These are phyloP conservation scores for Wickerhamomyces tratensis DNA, from an alignment of 805 yeast genomes.

Conservation along the genomic window DNA sequence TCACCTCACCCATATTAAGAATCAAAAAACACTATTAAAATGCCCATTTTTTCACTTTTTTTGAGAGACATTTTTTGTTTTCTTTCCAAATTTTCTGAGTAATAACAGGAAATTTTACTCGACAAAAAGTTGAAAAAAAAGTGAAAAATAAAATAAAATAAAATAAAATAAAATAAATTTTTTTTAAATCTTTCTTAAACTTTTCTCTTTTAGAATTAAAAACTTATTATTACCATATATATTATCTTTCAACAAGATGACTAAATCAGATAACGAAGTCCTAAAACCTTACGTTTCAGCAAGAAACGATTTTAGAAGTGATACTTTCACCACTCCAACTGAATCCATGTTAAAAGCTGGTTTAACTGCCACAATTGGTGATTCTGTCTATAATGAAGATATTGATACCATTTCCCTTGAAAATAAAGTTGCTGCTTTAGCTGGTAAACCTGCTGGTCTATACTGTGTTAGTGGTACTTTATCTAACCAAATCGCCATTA, in stretches of 20 bases:
- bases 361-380: constrained; percentile 53
- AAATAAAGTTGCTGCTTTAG: constrained; percentile 43
- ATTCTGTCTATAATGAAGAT: constrained; percentile 78
- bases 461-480: constrained; percentile 80
- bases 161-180: too few species aligned
- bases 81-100: too few species aligned
- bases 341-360: constrained; percentile 55
- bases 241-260: too few species aligned
- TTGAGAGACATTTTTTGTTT: too few species aligned
- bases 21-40: too few species aligned
- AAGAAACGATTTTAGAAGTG: constrained; percentile 47
- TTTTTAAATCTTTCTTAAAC: too few species aligned
- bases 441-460: constrained; percentile 73
- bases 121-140: too few species aligned
- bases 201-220: too few species aligned
- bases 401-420: constrained; percentile 54
- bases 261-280: not conserved
- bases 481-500: constrained; percentile 71
- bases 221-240: too few species aligned
- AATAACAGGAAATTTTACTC: too few species aligned
- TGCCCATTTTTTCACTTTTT: not conserved
- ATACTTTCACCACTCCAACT: constrained; percentile 82
- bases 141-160: too few species aligned
- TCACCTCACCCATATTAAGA: too few species aligned
- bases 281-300: constrained; percentile 7